These are phyloP conservation scores for Pseudognaphalium luteoalbum DNA, from an alignment of 129 eudicot species.

Conservation along the genomic window DNA sequence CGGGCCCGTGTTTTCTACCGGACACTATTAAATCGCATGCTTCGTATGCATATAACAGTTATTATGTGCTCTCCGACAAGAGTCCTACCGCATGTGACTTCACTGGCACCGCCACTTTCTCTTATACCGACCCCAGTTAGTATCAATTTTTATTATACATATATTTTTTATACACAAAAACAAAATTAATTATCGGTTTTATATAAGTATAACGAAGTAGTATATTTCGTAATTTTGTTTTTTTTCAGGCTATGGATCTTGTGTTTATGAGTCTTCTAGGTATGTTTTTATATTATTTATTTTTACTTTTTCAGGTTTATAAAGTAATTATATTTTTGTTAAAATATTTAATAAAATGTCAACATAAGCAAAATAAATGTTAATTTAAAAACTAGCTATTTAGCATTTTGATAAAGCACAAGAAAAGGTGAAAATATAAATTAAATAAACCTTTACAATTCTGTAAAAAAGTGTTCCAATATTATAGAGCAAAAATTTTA, in stretches of 20 bases:
- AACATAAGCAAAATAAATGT: no score
- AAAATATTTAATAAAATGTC: no score
- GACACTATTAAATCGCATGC: constrained; percentile 64
- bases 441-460: no score
- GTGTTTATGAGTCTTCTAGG: constrained; percentile 61
- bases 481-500: no score
- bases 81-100: constrained; percentile 62
- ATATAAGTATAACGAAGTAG: background rate
- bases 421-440: no score
- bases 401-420: no score
- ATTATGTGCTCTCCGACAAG: constrained; percentile 41
- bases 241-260: constrained; percentile 74
- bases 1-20: constrained; percentile 61
- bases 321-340: background rate
- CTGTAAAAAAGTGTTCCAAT: no score
- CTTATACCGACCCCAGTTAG: constrained; percentile 69
- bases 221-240: background rate
- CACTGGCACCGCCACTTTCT: constrained; percentile 62
- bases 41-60: constrained; percentile 76
- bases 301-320: background rate
- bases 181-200: background rate
- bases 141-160: background rate
- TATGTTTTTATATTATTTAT: background rate
- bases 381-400: no score
- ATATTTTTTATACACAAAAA: background rate